Conservation (phyloP, 2,329 filamentous ascomycete genomes). For the Trichoderma sp. region DNA sequence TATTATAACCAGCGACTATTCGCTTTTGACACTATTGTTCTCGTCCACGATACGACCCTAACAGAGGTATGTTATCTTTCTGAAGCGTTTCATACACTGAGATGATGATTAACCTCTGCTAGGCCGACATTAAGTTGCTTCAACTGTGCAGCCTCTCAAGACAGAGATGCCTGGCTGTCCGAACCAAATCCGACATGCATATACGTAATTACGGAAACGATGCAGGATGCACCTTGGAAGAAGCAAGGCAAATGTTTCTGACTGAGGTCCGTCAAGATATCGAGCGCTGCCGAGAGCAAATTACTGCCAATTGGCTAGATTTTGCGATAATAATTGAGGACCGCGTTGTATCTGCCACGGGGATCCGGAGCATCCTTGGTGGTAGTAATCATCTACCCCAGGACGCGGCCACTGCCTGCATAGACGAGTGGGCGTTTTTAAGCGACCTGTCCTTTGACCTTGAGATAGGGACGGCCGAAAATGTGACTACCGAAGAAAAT, state of each 20-base stretch:
- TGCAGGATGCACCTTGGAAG: neutral
- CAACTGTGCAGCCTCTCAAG: neutral
- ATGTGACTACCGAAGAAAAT: neutral
- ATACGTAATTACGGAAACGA: neutral
- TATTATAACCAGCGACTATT: neutral
- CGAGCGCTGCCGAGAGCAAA: neutral
- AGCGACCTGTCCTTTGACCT: neutral
- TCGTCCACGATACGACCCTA: neutral
- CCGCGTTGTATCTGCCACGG: neutral
- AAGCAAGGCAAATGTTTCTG: neutral
- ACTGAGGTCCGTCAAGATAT: neutral
- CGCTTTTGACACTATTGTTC: neutral
- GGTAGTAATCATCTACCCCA: neutral
- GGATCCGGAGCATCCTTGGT: neutral
- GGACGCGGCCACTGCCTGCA: neutral
- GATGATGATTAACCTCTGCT: neutral
- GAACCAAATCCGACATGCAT: neutral
- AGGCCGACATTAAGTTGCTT: neutral
- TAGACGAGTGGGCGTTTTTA: neutral
- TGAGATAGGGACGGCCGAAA: neutral
- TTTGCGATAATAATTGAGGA: neutral
- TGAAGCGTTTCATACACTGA: neutral
- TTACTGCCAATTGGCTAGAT: neutral
- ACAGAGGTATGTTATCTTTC: neutral
- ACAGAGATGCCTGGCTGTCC: neutral